Evolutionary conservation across 352 stramenopile species (phyloP).

Genomic region (Pythium sp.): DNA sequence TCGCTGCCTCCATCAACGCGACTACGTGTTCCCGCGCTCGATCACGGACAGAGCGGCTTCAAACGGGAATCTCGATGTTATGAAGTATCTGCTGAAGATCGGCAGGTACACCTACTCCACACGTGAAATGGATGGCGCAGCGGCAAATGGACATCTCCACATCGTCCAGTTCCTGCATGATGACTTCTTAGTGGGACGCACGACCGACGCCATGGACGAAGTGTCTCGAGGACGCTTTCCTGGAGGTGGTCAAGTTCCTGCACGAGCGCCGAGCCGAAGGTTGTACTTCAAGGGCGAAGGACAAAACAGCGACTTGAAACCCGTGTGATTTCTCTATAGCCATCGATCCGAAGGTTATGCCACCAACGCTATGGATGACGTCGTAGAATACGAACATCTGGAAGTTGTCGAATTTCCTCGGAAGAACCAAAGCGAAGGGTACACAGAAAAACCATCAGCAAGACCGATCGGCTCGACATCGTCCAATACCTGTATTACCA

Average conservation of each 20-base stretch:
- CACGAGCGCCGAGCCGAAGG: not conserved
- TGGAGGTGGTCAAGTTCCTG: not conserved
- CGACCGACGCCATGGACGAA: not conserved
- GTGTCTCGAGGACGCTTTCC: not conserved
- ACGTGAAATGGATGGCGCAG: constrained; percentile 3
- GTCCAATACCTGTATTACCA: not conserved
- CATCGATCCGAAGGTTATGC: not conserved
- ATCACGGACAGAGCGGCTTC: not conserved
- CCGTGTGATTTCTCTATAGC: constrained; percentile 6
- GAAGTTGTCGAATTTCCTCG: not conserved
- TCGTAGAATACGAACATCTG: not conserved
- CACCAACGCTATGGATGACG: constrained; percentile 9
- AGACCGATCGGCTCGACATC: not conserved
- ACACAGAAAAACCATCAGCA: not conserved
- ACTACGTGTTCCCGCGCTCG: not conserved
- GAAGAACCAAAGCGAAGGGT: not conserved
- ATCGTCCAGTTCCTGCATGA: not conserved
- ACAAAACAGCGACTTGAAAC: not conserved
- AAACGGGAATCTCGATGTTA: not conserved
- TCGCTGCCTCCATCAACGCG: too few species aligned
- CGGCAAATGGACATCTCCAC: not conserved
- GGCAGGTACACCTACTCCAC: not conserved
- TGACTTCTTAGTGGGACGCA: not conserved
- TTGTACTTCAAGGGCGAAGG: constrained; percentile 4
- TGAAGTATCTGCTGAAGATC: not conserved